Evolutionary conservation across 2,329 filamentous ascomycete species (phyloP).

Genomic region (Xylariaceae sp.): DNA sequence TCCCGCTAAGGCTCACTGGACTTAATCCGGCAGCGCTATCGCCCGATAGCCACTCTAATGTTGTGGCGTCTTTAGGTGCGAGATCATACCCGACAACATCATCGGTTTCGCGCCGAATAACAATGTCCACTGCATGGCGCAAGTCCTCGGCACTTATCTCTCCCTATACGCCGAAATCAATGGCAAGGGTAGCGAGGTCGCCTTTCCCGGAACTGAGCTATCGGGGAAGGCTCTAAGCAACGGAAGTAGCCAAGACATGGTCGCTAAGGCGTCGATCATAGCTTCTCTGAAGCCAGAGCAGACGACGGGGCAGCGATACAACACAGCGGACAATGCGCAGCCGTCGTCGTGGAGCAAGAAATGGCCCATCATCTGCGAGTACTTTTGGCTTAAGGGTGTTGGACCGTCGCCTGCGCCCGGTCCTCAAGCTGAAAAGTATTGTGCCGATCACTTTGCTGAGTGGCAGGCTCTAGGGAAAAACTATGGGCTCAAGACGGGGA

Average conservation of each 20-base stretch:
- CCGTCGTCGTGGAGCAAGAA: constrained; percentile 38
- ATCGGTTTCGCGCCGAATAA: constrained; percentile 41
- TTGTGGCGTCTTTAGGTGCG: constrained; percentile 27
- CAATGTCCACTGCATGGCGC: constrained; percentile 40
- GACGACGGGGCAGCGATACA: constrained; percentile 35
- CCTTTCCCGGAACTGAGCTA: constrained; percentile 35
- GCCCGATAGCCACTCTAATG: constrained; percentile 9
- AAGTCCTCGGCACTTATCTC: constrained; percentile 10
- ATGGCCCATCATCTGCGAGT: constrained; percentile 43
- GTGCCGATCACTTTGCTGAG: neutral
- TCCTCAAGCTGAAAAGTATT: neutral
- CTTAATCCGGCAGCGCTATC: neutral
- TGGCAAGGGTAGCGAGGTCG: constrained; percentile 32
- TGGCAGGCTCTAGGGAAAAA: constrained; percentile 33
- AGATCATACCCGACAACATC: constrained; percentile 42
- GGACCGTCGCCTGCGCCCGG: neutral
- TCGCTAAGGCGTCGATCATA: constrained; percentile 39
- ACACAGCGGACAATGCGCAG: constrained; percentile 37
- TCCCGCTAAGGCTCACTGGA: constrained; percentile 1
- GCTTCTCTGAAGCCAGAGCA: constrained; percentile 38
- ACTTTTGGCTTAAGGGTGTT: constrained; percentile 41
- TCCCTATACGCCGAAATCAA: constrained; percentile 21
- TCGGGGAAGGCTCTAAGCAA: constrained; percentile 33
- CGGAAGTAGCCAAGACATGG: constrained; percentile 35
- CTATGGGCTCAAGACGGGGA: constrained; percentile 29